Evolutionary conservation across 1,284 basidiomycete genomes (phyloP).

Genomic region (Psilocybe mexicana): DNA sequence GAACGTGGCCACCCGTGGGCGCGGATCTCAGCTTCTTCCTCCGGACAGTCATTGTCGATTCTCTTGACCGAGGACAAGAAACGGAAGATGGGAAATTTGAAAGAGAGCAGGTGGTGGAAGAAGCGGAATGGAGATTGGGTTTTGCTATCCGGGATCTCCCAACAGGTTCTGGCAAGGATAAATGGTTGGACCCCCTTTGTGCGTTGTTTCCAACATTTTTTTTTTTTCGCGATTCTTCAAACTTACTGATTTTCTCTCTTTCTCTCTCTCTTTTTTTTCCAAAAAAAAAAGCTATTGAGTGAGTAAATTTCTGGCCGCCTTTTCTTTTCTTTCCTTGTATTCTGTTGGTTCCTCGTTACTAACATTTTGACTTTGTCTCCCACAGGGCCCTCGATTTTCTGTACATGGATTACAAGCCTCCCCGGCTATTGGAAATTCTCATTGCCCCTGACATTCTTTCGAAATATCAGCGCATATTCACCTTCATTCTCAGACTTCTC

Average conservation of each 20-base stretch:
- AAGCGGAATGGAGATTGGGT: conserved; percentile 76
- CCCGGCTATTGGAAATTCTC: conserved; percentile 66
- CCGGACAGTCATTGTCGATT: conserved; percentile 78
- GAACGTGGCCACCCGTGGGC: conserved; percentile 83
- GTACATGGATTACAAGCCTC: conserved; percentile 84
- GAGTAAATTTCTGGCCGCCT: conserved; percentile 26
- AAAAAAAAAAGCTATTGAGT: conserved; percentile 55
- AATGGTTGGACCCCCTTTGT: conserved; percentile 81
- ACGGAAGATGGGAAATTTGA: conserved; percentile 13
- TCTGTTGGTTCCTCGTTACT: conserved; percentile 31
- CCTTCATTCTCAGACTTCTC: conserved; percentile 74
- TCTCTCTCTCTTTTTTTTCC: neutral
- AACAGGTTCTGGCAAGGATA: conserved; percentile 59
- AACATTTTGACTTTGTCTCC: conserved; percentile 12
- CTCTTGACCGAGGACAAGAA: conserved; percentile 45
- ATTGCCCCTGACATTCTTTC: conserved; percentile 69
- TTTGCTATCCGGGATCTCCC: conserved; percentile 80
- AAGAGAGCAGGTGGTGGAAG: conserved; percentile 45
- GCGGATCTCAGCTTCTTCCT: conserved; percentile 81
- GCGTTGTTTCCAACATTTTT: conserved; percentile 29
- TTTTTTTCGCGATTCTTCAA: conserved; percentile 4
- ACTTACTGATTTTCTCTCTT: conserved; percentile 6
- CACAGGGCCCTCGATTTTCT: conserved; percentile 79
- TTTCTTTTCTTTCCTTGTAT: conserved; percentile 12
- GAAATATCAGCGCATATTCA: conserved; percentile 85